phyloP scores from a whole-genome alignment of 257 asterid genomes.

The Apocynum venetum region DNA sequence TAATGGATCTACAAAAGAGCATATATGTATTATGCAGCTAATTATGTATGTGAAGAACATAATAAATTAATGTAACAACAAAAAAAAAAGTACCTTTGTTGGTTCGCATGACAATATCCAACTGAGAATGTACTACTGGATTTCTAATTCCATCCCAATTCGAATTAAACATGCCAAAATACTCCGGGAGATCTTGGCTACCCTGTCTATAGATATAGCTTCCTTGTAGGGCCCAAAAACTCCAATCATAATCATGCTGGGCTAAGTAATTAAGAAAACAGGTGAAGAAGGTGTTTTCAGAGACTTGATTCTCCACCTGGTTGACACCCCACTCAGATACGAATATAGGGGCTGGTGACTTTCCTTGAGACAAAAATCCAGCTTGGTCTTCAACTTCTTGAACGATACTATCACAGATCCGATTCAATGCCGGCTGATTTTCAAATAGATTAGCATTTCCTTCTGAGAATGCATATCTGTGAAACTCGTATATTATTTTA shows the following conservation, averaged over 20 bases:
- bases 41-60: too few relatives aligned
- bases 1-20: constrained; percentile 27
- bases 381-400: constrained; percentile 10
- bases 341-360: constrained; percentile 45
- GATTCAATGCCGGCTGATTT: neutral
- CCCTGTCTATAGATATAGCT: constrained; percentile 44
- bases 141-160: constrained; percentile 39
- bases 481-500: constrained; percentile 65
- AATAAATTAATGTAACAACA: too few relatives aligned
- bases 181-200: constrained; percentile 29
- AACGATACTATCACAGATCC: constrained; percentile 10
- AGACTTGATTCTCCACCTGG: constrained; percentile 16
- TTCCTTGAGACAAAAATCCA: constrained; percentile 17
- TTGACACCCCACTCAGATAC: constrained; percentile 53
- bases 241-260: constrained; percentile 56
- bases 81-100: constrained; percentile 25
- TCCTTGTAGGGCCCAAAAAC: constrained; percentile 57
- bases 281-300: constrained; percentile 32
- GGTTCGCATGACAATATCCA: constrained; percentile 27
- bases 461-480: constrained; percentile 48
- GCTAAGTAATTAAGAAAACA: constrained; percentile 41
- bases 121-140: constrained; percentile 25
- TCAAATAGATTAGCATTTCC: neutral
- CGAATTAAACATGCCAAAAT: constrained; percentile 37
- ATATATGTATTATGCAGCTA: too few relatives aligned